Evolutionary conservation across 306 rosid genomes (phyloP), one percentile per base, ranked within the genome.

Genomic region (Rosa multiflora): DNA sequence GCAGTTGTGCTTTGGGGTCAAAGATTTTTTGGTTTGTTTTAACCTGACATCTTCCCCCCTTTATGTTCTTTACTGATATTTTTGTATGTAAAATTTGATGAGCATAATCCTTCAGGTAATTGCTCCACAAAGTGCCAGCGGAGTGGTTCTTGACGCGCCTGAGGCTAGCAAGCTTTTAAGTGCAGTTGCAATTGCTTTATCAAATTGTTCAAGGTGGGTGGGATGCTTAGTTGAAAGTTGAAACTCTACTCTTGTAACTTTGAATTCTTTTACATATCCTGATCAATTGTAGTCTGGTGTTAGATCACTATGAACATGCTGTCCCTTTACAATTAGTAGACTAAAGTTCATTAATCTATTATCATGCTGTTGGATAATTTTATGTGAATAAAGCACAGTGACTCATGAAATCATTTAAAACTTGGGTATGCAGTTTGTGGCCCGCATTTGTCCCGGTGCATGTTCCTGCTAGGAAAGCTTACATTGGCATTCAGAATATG

Each of bases 371-470:
- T 49, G 6, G 56, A 70, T 72, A 10, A 10, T 58, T 48, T 75
- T 76, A 4, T 43, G 39, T 32, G 40, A 29, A 4, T 5, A 23
- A 37, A 52, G n/a, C 48, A 20, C 35, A 44, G 70, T 49, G 74
- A 81, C 68, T 44, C 70, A 51, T 73, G n/a, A 79, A 82, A 74
- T 81, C 80, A 82, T 74, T 72, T 80, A 42, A 48, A 64, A 75
- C 59, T 82, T 81, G 82, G 74, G 63, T 81, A 26, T 59, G 55
- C 88, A 95, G 99, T 89, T 87, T 95, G 85, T 95, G 94, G 96
- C 97, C 99, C 79, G 99, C 97, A 76, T 91, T 95, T 85, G 99
- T 95, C 83, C 99, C 97, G 15, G 98, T 95, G 85, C 98, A 92
- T 44, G 96, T 83, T 86, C 99, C 99, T 79, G 85, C 94, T 74